Evolutionary conservation across 192 early-diverging fungal genomes (phyloP), one percentile per base, ranked within the genome.

Genomic region (Dimargaris cristalligena): DNA sequence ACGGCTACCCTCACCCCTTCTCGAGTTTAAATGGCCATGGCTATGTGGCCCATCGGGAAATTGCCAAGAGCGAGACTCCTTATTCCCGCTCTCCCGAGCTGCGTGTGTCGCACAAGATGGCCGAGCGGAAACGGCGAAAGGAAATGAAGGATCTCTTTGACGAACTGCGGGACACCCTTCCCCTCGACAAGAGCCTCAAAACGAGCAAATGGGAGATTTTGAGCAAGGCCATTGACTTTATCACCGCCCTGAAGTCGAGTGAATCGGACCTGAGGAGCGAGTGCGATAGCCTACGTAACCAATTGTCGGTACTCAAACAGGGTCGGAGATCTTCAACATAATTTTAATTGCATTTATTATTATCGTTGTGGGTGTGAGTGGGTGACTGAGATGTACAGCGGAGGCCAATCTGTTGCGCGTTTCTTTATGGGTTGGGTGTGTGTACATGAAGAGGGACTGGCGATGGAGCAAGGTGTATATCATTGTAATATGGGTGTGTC

Each of bases 131-230:
- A 57, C 77, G 90, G 20, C 80, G 90, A 38, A 88, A 81, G 62
- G 90, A 92, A 61, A 91, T 92, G 86, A 92, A 92, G 62, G 84
- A 87, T 41, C 71, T 92, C 28, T 92, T 92, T 80, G 90, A 92
- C 70, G 82, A 86, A 46, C 71, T 92, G 22, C 75, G 85, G 45
- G 86, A 82, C 58, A 70, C 79, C 16, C 71, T 92, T 59, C 88
- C 90, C 2, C 74, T 87, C 3, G 87, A 90, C 61, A 82, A 81
- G 47, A 81, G 78, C 32, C 71, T 86, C 29, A 87, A 89, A 51
- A 76, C 88, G 31, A 88, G 86, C 71, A 92, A 92, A 63, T 90
- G 90, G 90, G 90, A 92, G 65, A 83, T 89, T 31, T 65, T 92
- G 41, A 86, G 81, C 54, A 92, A 92, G 85, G 85, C 85, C 71